Conservation (phyloP, 768 basidiomycete genomes). For the Kwoniella newhampshirensis region DNA sequence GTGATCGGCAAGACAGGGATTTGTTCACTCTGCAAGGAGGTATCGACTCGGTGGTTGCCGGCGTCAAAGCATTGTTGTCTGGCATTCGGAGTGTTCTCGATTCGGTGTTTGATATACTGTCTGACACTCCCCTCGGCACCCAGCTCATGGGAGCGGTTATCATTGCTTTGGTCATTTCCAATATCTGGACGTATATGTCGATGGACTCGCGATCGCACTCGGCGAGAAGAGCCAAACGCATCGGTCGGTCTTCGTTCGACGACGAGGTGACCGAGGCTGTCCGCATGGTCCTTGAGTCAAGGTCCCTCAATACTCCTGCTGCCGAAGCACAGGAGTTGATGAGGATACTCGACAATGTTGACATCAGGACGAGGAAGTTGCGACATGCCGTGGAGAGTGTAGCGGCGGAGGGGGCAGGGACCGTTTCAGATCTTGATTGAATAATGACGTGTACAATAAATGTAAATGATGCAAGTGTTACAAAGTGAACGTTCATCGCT, state of each 20-base stretch:
- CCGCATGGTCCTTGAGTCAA: slow-evolving; percentile 21
- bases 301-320: background rate
- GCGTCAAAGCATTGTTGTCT: slow-evolving; percentile 29
- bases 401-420: slow-evolving; percentile 2
- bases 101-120: slow-evolving; percentile 29
- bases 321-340: slow-evolving; percentile 31
- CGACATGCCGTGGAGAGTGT: slow-evolving; percentile 2
- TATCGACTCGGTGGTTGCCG: slow-evolving; percentile 37
- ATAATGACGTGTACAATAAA: too few species aligned
- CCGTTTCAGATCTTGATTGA: slow-evolving; percentile 7
- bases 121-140: slow-evolving; percentile 25
- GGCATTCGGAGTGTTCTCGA: slow-evolving; percentile 32
- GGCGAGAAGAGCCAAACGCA: slow-evolving; percentile 12
- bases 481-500: too few species aligned
- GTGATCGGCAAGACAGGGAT: slow-evolving; percentile 38
- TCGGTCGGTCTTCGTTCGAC: slow-evolving; percentile 9
- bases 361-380: slow-evolving; percentile 22
- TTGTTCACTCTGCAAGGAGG: slow-evolving; percentile 32
- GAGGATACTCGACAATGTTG: slow-evolving; percentile 34
- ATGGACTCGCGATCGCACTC: slow-evolving; percentile 13
- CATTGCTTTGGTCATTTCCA: slow-evolving; percentile 36
- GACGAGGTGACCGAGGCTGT: slow-evolving; percentile 34
- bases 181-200: slow-evolving; percentile 46
- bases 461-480: too few species aligned
- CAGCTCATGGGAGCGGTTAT: slow-evolving; percentile 33